Evolutionary conservation across 345 rosid genomes (phyloP).

Genomic region (Boechera stricta): DNA sequence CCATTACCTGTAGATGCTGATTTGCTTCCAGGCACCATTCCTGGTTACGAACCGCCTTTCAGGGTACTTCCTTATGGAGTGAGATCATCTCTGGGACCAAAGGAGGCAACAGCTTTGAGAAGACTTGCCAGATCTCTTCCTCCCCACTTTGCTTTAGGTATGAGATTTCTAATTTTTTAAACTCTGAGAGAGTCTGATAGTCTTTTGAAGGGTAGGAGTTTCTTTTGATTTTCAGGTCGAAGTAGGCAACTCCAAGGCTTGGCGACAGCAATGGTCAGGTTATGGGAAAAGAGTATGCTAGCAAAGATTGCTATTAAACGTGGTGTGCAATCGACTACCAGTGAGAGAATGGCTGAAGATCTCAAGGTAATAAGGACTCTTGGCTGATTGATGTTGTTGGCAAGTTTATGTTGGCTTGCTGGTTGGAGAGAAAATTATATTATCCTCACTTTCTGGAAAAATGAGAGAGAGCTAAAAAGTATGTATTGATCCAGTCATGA

Average conservation of each 20-base stretch:
- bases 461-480: neutral
- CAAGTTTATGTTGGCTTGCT: neutral
- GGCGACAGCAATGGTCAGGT: constrained; percentile 78
- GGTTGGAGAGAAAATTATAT: neutral
- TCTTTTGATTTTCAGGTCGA: constrained; percentile 64
- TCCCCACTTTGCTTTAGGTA: constrained; percentile 94
- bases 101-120: constrained; percentile 76
- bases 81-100: constrained; percentile 62
- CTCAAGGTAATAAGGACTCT: constrained; percentile 66
- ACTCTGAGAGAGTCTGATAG: constrained; percentile 6
- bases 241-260: constrained; percentile 92
- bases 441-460: constrained; percentile 3
- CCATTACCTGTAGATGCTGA: constrained; percentile 94
- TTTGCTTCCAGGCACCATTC: constrained; percentile 76
- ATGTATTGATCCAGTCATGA: neutral
- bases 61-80: constrained; percentile 94
- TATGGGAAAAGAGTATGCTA: constrained; percentile 90
- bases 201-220: constrained; percentile 25
- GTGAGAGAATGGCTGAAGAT: constrained; percentile 98
- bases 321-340: constrained; percentile 84
- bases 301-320: constrained; percentile 92
- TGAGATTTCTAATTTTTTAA: neutral
- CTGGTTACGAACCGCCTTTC: constrained; percentile 82
- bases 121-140: constrained; percentile 84
- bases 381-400: neutral